Conservation (phyloP, 106 monocot genomes). For the Acanthochlamys bracteata region DNA sequence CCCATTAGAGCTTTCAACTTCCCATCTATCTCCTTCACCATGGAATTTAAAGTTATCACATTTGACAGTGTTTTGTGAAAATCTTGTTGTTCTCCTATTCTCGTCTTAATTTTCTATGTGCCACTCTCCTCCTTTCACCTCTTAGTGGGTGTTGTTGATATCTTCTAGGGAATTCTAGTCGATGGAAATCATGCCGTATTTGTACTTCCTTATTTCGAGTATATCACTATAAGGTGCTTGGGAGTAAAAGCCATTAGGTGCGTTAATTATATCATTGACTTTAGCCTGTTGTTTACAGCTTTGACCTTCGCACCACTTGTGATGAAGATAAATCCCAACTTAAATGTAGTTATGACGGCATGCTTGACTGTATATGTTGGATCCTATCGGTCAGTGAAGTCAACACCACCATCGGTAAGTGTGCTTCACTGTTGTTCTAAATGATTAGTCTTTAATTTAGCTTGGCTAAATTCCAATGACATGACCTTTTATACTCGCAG, state of each 20-base stretch:
- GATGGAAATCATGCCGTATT: too few relatives aligned
- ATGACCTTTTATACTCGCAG: constrained; percentile 22
- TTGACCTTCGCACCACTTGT: constrained; percentile 75
- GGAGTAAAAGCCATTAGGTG: neutral
- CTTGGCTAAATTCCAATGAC: neutral
- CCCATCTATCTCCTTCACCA: too few relatives aligned
- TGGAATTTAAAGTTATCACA: too few relatives aligned
- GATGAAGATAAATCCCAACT: constrained; percentile 69
- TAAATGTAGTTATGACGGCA: constrained; percentile 93
- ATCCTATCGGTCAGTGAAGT: constrained; percentile 88
- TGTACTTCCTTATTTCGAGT: too few relatives aligned
- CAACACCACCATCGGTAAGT: constrained; percentile 81
- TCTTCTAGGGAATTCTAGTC: too few relatives aligned
- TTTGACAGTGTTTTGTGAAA: too few relatives aligned
- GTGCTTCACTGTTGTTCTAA: neutral
- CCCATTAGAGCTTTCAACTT: too few relatives aligned
- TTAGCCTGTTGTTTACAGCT: constrained; percentile 35
- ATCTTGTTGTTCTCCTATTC: too few relatives aligned
- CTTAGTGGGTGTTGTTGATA: too few relatives aligned
- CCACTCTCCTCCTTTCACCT: too few relatives aligned
- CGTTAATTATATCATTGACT: neutral
- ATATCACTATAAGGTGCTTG: neutral
- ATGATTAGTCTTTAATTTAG: neutral
- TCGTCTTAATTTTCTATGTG: too few relatives aligned
- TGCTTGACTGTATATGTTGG: constrained; percentile 95